Conservation (phyloP, 2,329 filamentous ascomycete species). For the Trichoderma asperellum region DNA sequence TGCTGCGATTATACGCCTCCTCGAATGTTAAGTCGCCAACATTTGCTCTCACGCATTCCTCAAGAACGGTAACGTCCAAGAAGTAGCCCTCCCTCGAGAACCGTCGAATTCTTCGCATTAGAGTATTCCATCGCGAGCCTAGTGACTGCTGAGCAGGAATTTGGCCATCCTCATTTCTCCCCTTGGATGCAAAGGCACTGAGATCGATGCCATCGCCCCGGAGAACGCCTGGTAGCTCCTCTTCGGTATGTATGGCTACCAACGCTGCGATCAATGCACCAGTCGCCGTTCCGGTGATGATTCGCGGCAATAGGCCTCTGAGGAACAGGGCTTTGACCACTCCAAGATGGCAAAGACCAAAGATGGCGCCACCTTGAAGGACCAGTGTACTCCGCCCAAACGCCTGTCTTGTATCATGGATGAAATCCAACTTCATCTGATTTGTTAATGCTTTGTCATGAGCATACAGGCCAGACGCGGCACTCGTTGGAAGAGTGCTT, state of each 20-base stretch:
- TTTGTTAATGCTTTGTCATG: conserved; percentile 58
- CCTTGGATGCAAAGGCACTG: conserved; percentile 67
- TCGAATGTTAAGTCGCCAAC: conserved; percentile 91
- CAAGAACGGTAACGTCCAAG: conserved; percentile 78
- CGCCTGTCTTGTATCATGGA: conserved; percentile 85
- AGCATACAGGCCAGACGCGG: conserved; percentile 40
- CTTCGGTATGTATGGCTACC: conserved; percentile 84
- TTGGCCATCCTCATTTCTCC: conserved; percentile 39
- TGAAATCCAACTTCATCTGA: conserved; percentile 80
- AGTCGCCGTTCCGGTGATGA: conserved; percentile 89
- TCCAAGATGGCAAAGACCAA: conserved; percentile 86
- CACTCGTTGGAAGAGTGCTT: conserved; percentile 64
- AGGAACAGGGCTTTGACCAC: conserved; percentile 87
- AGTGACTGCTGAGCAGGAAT: conserved; percentile 44
- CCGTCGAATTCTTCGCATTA: conserved; percentile 67
- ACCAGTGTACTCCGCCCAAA: conserved; percentile 87
- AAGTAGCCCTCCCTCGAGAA: conserved; percentile 81
- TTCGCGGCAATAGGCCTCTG: conserved; percentile 79
- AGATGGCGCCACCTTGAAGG: conserved; percentile 87
- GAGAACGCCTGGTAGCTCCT: conserved; percentile 77
- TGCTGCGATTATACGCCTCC: conserved; percentile 85
- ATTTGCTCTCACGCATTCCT: conserved; percentile 82
- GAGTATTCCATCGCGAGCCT: conserved; percentile 57
- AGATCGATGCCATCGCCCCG: conserved; percentile 81
- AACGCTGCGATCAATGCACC: conserved; percentile 88